Conservation (phyloP, 495 filamentous ascomycete species). For the Clavariopsis aquatica region DNA sequence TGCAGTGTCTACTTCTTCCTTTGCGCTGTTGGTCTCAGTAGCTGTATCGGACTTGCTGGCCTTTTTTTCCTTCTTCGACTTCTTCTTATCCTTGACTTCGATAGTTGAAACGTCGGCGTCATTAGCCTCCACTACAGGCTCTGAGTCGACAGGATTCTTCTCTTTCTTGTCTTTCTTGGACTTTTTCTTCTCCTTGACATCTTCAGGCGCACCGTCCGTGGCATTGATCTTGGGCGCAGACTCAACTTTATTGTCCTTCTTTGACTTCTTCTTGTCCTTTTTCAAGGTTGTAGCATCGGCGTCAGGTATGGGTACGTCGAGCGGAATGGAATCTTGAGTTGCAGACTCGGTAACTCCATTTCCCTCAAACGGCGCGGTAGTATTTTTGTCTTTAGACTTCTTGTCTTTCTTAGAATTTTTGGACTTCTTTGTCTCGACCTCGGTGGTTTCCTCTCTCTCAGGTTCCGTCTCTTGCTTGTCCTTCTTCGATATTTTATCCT, state of each 20-base stretch:
- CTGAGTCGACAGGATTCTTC: neutral
- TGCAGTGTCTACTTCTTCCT: constrained; percentile 19
- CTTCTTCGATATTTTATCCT: constrained; percentile 20
- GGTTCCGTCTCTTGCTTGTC: constrained; percentile 15
- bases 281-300: constrained; percentile 12
- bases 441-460: neutral
- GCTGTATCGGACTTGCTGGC: neutral
- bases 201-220: neutral
- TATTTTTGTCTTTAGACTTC: constrained; percentile 14
- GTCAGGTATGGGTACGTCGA: neutral
- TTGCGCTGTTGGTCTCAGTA: constrained; percentile 1
- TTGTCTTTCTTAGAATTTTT: constrained; percentile 36
- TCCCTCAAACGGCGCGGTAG: neutral
- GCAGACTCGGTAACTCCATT: neutral
- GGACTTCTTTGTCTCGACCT: constrained; percentile 28
- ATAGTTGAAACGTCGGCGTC: neutral
- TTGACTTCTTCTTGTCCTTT: constrained; percentile 34
- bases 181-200: constrained; percentile 34
- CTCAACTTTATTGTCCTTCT: constrained; percentile 24
- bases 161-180: constrained; percentile 23
- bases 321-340: neutral
- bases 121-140: neutral
- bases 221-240: no score
- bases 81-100: constrained; percentile 29
- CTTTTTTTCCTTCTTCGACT: constrained; percentile 32